These are phyloP conservation scores for Wickerhamiella azyma DNA, from an alignment of 805 yeast genomes.

Conservation along the genomic window DNA sequence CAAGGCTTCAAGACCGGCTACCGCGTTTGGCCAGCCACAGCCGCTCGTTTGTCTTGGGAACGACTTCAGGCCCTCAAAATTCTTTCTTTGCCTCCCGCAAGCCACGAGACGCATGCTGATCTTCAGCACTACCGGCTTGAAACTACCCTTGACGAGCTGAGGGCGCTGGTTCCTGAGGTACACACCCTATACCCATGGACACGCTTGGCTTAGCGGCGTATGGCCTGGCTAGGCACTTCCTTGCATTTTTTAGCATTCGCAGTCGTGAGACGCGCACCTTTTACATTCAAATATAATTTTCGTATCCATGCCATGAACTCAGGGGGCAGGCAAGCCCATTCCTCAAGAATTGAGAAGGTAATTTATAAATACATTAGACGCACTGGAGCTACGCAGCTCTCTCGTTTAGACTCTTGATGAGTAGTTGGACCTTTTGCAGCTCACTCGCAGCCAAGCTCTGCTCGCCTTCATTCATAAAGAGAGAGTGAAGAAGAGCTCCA, in stretches of 20 bases:
- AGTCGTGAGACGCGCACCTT: too few species aligned
- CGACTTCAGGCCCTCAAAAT: constrained; percentile 42
- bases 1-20: constrained; percentile 29
- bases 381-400: too few species aligned
- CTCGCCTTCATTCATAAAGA: constrained; percentile 5
- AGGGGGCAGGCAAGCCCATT: too few species aligned
- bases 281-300: too few species aligned
- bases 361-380: too few species aligned
- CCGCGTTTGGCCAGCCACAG: constrained; percentile 47
- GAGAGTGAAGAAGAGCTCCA: constrained; percentile 4
- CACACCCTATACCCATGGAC: constrained; percentile 31
- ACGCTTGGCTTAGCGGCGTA: constrained; percentile 14
- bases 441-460: constrained; percentile 2
- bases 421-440: constrained; percentile 1
- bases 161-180: constrained; percentile 24
- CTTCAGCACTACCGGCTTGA: constrained; percentile 25
- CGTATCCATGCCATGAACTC: too few species aligned
- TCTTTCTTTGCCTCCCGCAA: constrained; percentile 28
- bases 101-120: constrained; percentile 26
- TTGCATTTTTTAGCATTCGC: too few species aligned
- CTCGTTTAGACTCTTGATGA: background rate
- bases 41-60: constrained; percentile 66
- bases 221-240: too few species aligned
- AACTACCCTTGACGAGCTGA: constrained; percentile 24
- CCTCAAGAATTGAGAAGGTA: too few species aligned